phyloP scores from a whole-genome alignment of 2,329 filamentous ascomycete species.

The Colletotrichum tropicicola region DNA sequence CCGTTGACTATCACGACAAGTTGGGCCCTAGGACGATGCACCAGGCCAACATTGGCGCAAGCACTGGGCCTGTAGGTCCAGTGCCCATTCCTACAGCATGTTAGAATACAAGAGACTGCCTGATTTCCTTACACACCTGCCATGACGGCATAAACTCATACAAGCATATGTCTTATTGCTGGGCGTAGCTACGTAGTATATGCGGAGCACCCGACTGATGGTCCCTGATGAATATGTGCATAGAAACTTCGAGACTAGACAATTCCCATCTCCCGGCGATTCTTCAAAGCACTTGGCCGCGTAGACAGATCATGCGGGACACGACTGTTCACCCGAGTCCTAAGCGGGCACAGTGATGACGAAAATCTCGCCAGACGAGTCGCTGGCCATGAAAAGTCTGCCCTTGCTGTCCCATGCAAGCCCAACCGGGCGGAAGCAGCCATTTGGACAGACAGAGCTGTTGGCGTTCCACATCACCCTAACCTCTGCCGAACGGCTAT shows the following conservation, averaged over 20 bases:
- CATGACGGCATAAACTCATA: too few species aligned
- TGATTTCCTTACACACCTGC: neutral
- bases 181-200: neutral
- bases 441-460: constrained; percentile 57
- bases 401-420: constrained; percentile 60
- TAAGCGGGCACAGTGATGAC: constrained; percentile 48
- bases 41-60: constrained; percentile 52
- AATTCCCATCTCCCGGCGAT: neutral
- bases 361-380: constrained; percentile 74
- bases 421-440: constrained; percentile 71
- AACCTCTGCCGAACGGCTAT: constrained; percentile 51
- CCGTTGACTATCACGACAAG: constrained; percentile 50
- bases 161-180: neutral
- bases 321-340: neutral
- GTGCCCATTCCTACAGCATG: neutral
- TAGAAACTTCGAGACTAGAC: neutral
- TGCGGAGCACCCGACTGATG: neutral
- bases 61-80: constrained; percentile 5
- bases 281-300: neutral
- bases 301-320: neutral
- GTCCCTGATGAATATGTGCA: neutral
- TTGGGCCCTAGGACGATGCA: constrained; percentile 53
- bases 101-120: neutral
- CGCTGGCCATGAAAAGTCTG: constrained; percentile 69
- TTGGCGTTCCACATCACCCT: constrained; percentile 61